Evolutionary conservation across 106 monocot species (phyloP), one percentile per base, ranked within the genome.

Genomic region (Dendrobium catenatum): DNA sequence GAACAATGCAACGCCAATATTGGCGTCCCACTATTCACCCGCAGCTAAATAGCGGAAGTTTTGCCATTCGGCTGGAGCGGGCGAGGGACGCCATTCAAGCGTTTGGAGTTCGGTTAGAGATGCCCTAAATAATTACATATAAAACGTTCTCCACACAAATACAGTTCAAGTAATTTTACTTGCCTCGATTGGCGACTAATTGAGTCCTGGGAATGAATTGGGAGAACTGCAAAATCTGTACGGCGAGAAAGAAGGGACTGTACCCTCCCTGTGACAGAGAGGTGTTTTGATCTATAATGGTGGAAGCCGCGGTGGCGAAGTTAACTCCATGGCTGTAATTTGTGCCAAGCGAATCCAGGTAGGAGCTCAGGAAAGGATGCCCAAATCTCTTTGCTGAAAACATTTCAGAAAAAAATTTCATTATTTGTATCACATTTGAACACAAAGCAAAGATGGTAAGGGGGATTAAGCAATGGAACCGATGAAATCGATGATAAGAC

Each of bases 281-380:
- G 88, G n/a, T 85, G 54, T 87, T 91, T 73, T 89, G 89, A 19
- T 82, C 88, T 6, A 89, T 89, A 55, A 82, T 73, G 9, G 68
- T 55, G 26, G 44, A 61, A 37, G 58, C 94, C 3, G 92, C 94
- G 1, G 92, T 90, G 10, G 96, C 96, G 47, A 96, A 92, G 79
- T 96, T 94, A 70, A 88, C 92, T 44, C 96, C 96, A 46, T 94
- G 94, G 9, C 85, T 82, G 89, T 94, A 96, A 54, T 96, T 94
- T 6, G 88, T 27, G 10, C 86, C 92, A 0, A 96, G 41, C 1
- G 96, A 94, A 73, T 96, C 80, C 2, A 96, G 90, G 75, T 96
- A 96, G 20, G 96, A 87, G 24, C 79, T 80, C 24, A 96, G 78
- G 68, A 85, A 86, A 42, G 96, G 90, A 26, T 94, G 68, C 33